Base-by-base conservation (phyloP, 2,329 filamentous ascomycete species). In the Alternaria ventricosa region DNA sequence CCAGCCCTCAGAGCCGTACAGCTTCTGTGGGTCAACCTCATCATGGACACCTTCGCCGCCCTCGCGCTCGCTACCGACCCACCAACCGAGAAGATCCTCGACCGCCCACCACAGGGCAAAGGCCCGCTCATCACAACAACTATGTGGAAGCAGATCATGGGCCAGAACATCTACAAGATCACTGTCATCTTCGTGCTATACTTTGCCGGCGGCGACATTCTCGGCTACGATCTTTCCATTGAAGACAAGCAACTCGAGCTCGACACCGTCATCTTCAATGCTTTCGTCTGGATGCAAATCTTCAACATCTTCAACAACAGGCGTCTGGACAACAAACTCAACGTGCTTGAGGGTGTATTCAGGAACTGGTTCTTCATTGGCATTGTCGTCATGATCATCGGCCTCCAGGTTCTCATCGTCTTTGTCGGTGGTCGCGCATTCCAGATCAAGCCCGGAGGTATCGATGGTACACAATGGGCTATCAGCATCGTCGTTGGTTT, bases 51-150 rank as follows among this genome's bases (percentile, higher is more conserved):
- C 80, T 89, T 98, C 53, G 96, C 95, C 30, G 95, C 96, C 30
- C 98, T 96, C 7, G 95, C 95, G 3, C 86, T 99, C 55, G 97
- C 94, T 6, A 98, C 98, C 86, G 98, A 99, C 82, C 95, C 95
- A 11, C 90, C 95, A 15, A 95, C 97, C 76, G 89, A 97, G 78
- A 94, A 97, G 81, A 93, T 97, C 74, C 97, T 98, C 92, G 92
- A 90, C 81, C 90, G 95, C 60, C 88, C 89, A 69, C 96, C 95
- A 25, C 87, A 96, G 69, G 95, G 94, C 84, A 90, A 94, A 63
- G 93, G 97, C 74, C 84, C 91, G 4, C 89, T 98, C 47, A 95
- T 98, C 57, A 75, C 74, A 3, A 71, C 63, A 6, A 73, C 68
- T 0, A 89, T 89, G 87, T 89, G 87, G 86, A 90, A 90, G 79